Evolutionary conservation across 2,329 filamentous ascomycete species (phyloP), one percentile per base, ranked within the genome.

Genomic region (Colletotrichum salicis): DNA sequence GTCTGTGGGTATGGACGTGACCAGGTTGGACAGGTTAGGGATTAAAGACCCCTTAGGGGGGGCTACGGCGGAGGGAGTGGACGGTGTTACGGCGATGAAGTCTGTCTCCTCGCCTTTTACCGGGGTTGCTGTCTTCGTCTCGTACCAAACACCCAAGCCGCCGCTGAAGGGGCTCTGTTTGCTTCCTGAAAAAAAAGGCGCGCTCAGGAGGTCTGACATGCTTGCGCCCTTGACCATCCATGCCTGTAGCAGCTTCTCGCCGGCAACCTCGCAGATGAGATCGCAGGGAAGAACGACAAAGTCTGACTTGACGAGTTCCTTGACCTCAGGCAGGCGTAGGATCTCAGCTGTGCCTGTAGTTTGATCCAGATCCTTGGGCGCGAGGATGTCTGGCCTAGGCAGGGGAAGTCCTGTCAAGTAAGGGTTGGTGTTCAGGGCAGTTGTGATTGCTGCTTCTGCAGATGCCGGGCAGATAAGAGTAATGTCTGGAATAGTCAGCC

Each of bases 241-340:
- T 72, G 95, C 91, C 80, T 98, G 94, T 2, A 97, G 84, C 27
- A 98, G 86, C 73, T 92, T 90, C 76, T 95, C 93, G 13, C 95
- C 95, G 3, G 93, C 92, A 19, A 98, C 85, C 78, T 97, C 95
- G 80, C 95, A 98, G 51, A 99, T 91, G 7, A 99, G 86, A 80
- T 99, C 96, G 81, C 96, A 99, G 0, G 96, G 96, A 4, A 99
- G 86, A 3, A 98, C 90, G 31, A 98, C 85, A 78, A 99, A 98
- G 82, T 99, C 94, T 13, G 91, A 90, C 65, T 90, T 94, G 76
- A 99, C 90, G 8, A 91, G 87, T n/a, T 87, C 86, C 78, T 93
- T 91, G 56, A 98, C 90, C 79, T 97, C 93, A 1, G 94, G 92
- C 10, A 97, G 86, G 11, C 95, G 90, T 64, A 99, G 89, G 24